phyloP scores from a whole-genome alignment of 176 grass and related monocot genomes.

The Cenchrus americanus region DNA sequence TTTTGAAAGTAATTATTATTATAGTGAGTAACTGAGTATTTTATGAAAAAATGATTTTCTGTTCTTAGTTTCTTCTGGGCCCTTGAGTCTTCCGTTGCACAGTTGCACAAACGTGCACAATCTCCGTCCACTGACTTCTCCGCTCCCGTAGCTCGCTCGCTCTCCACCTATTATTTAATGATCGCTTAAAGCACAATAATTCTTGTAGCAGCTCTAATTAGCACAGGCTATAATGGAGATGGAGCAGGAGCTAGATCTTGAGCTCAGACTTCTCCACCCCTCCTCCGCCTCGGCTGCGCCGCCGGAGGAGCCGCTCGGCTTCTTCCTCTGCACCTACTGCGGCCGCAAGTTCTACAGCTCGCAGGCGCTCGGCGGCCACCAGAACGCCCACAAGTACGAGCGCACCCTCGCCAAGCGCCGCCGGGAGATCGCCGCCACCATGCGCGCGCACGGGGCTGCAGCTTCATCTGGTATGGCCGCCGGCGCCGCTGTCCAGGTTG shows the following conservation, averaged over 20 bases:
- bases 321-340: constrained; percentile 77
- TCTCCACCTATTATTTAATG: background rate
- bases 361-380: constrained; percentile 80
- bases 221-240: background rate
- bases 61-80: no score
- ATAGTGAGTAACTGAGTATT: background rate
- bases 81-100: background rate
- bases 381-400: constrained; percentile 82
- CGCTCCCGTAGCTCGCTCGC: background rate
- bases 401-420: constrained; percentile 52
- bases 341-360: constrained; percentile 61
- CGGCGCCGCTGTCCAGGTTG: background rate
- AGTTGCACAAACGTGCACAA: constrained; percentile 11
- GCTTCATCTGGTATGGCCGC: background rate
- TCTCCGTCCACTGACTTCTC: constrained; percentile 9
- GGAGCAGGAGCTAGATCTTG: constrained; percentile 3
- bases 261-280: background rate
- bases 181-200: background rate
- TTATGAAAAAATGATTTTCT: background rate
- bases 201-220: background rate
- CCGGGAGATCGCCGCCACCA: constrained; percentile 27
- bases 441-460: background rate
- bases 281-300: background rate
- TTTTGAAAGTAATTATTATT: background rate
- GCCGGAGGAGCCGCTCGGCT: constrained; percentile 8